Percentiles rank a stretch among this genome's conserved stretches.
Conservation (phyloP, 768 basidiomycete genomes). For the Mycena latifolia region DNA sequence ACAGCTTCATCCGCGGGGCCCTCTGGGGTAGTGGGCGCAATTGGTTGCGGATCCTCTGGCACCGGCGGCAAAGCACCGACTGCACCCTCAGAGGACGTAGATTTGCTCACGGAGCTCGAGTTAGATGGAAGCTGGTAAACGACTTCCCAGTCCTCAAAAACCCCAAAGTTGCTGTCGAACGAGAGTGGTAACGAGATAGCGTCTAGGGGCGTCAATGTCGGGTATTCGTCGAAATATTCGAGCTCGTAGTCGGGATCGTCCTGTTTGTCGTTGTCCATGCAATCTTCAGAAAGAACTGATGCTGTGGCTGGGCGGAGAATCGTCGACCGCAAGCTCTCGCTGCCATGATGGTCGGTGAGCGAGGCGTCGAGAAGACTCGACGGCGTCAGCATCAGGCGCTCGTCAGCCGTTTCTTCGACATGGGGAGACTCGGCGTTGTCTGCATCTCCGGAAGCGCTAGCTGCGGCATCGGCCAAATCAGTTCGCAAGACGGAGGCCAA, state of each 20-base stretch:
- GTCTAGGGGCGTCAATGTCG: conserved; percentile 8
- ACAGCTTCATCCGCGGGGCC: too few species aligned
- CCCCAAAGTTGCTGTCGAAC: background rate
- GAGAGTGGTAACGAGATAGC: conserved; percentile 11
- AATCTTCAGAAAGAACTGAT: background rate
- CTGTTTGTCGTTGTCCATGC: background rate
- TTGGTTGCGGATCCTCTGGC: background rate
- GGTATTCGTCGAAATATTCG: conserved; percentile 23
- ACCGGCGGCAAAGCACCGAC: background rate
- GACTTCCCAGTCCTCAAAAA: conserved; percentile 19
- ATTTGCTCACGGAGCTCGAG: background rate
- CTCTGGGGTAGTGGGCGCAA: background rate
- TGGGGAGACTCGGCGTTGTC: background rate
- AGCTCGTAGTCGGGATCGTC: conserved; percentile 6
- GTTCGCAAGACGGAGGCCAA: background rate
- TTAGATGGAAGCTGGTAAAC: background rate
- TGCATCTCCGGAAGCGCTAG: background rate
- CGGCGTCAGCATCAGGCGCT: conserved; percentile 1
- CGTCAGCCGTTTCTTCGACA: background rate
- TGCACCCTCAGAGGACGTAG: background rate
- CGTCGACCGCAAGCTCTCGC: conserved; percentile 13
- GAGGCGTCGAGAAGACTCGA: background rate
- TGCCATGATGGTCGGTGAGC: conserved; percentile 1
- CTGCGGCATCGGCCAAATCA: background rate
- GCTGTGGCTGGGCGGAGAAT: conserved; percentile 3